Evolutionary conservation across 495 filamentous ascomycete genomes (phyloP).

Genomic region (Mycothermus thermophilus): DNA sequence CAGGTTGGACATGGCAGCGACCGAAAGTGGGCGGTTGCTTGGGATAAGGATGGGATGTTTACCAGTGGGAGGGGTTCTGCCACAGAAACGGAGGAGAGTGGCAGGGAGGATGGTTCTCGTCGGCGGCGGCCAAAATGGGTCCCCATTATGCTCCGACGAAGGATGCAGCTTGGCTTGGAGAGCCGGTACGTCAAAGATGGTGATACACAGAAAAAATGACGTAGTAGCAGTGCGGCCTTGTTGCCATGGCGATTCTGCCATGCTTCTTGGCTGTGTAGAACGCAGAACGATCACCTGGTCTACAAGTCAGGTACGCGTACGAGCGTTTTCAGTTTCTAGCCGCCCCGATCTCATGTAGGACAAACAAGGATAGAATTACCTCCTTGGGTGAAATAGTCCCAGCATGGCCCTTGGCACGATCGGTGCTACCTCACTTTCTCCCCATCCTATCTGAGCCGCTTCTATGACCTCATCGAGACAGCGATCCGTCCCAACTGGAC

Average conservation of each 20-base stretch:
- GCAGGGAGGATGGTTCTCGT: background rate
- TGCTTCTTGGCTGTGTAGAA: background rate
- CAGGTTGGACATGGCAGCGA: slow-evolving; percentile 29
- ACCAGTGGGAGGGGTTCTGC: slow-evolving; percentile 8
- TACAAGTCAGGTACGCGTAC: too few relatives aligned
- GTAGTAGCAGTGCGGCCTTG: slow-evolving; percentile 6
- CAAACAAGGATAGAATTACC: too few relatives aligned
- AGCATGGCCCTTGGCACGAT: too few relatives aligned
- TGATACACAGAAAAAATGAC: slow-evolving; percentile 18
- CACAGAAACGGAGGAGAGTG: slow-evolving; percentile 16
- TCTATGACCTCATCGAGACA: too few relatives aligned
- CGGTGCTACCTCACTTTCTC: too few relatives aligned
- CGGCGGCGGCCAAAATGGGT: slow-evolving; percentile 11
- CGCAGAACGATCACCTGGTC: too few relatives aligned
- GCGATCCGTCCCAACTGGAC: too few relatives aligned
- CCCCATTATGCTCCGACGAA: slow-evolving; percentile 18
- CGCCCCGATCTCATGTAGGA: too few relatives aligned
- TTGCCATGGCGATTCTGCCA: background rate
- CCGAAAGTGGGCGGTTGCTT: slow-evolving; percentile 32
- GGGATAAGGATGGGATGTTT: slow-evolving; percentile 24
- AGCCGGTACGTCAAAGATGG: slow-evolving; percentile 27
- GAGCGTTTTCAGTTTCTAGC: too few relatives aligned
- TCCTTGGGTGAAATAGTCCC: too few relatives aligned
- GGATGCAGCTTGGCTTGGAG: slow-evolving; percentile 25
- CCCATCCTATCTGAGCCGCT: too few relatives aligned